phyloP scores from a whole-genome alignment of 495 filamentous ascomycete genomes.

The Staphylotrichum tortipilum region DNA sequence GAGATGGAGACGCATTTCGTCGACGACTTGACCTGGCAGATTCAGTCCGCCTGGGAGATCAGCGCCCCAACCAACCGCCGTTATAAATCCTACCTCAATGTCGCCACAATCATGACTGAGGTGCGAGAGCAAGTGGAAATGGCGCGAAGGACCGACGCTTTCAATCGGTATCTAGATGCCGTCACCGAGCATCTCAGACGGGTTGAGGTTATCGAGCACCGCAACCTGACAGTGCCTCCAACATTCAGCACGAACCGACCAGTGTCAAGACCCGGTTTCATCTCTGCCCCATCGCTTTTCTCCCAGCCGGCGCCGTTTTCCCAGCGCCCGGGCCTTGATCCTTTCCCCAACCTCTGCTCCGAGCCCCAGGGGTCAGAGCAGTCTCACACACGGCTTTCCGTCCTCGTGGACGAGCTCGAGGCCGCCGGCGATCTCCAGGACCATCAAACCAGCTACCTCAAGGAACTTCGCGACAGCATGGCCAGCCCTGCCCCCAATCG shows the following conservation, averaged over 20 bases:
- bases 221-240: not conserved
- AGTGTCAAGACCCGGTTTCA: not conserved
- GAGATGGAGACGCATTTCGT: not conserved
- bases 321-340: not conserved
- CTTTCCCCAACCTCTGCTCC: not conserved
- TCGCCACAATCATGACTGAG: not conserved
- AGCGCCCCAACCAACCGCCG: not conserved
- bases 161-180: not conserved
- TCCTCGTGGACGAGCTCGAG: not conserved
- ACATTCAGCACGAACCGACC: not conserved
- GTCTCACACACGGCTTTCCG: not conserved
- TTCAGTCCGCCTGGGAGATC: not conserved
- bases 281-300: not conserved
- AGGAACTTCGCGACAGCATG: slow-evolving; percentile 1
- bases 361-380: not conserved
- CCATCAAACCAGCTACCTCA: not conserved
- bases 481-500: not conserved
- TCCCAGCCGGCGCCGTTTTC: not conserved
- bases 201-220: not conserved
- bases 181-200: not conserved
- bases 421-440: not conserved
- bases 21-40: not conserved
- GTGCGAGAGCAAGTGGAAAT: not conserved
- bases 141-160: not conserved
- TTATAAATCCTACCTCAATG: not conserved